These are phyloP conservation scores for Pleodorina starrii DNA, from an alignment of 139 green algal genomes.

Conservation along the genomic window DNA sequence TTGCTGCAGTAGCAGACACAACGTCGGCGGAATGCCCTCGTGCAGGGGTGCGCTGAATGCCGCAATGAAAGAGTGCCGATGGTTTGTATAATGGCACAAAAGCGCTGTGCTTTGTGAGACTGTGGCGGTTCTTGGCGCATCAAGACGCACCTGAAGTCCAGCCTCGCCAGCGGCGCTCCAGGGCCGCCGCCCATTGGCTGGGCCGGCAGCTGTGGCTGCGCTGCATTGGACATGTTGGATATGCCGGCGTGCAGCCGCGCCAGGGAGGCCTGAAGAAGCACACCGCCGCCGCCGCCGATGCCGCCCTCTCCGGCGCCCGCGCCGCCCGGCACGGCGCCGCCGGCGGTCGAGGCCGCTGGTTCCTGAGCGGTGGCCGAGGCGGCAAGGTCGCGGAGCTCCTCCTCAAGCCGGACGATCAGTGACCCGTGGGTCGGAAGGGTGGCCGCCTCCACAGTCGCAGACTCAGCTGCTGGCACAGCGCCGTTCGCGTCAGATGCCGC, in stretches of 20 bases:
- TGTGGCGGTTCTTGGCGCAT: too few species aligned
- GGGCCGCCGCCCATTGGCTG: neutral
- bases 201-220: constrained; percentile 6
- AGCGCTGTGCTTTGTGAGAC: too few species aligned
- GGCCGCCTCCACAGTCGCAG: too few species aligned
- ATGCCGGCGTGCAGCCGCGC: constrained; percentile 14
- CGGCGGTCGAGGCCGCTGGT: too few species aligned
- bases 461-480: too few species aligned
- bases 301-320: neutral
- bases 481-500: neutral
- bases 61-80: too few species aligned
- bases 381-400: neutral
- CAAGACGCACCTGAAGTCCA: constrained; percentile 21
- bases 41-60: too few species aligned
- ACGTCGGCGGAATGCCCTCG: too few species aligned
- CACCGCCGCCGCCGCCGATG: neutral
- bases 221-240: constrained; percentile 24
- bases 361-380: too few species aligned
- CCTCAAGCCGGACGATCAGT: constrained; percentile 9
- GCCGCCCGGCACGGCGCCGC: neutral
- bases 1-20: too few species aligned
- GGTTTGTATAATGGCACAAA: too few species aligned
- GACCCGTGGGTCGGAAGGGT: neutral
- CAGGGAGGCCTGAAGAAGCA: neutral
- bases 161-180: neutral